A percentile compares a stretch with the other conserved stretches of the same genome.
These are phyloP conservation scores for Talaromyces sp. DNA, from an alignment of 2,329 filamentous ascomycete genomes.

Conservation along the genomic window DNA sequence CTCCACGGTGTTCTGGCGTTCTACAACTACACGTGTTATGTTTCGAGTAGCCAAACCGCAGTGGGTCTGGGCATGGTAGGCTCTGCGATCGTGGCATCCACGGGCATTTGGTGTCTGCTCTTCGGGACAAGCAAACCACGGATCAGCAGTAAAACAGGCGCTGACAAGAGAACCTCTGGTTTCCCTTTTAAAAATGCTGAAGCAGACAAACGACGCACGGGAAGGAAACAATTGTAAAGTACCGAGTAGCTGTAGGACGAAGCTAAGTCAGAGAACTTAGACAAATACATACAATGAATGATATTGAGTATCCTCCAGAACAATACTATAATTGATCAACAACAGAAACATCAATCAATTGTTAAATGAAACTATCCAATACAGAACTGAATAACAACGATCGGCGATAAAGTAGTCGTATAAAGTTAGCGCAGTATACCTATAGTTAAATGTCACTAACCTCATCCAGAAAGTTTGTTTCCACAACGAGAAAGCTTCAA, in stretches of 20 bases:
- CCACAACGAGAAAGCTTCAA: too few relatives aligned
- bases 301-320: not conserved
- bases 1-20: conserved; percentile 62
- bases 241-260: not conserved
- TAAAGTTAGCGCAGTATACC: not conserved
- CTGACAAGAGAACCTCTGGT: conserved; percentile 61
- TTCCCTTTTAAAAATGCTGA: conserved; percentile 61
- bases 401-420: not conserved
- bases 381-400: not conserved
- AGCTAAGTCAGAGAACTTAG: not conserved
- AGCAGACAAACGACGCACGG: conserved; percentile 47
- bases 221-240: conserved; percentile 23
- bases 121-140: conserved; percentile 54
- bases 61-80: conserved; percentile 58
- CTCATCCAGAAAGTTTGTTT: not conserved
- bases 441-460: not conserved
- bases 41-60: conserved; percentile 49
- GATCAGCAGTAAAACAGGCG: conserved; percentile 59
- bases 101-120: conserved; percentile 62
- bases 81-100: conserved; percentile 52
- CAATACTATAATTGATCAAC: too few relatives aligned
- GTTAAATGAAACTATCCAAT: not conserved
- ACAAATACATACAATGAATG: not conserved
- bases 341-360: not conserved
- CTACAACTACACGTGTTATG: conserved; percentile 65